A percentile compares a stretch with the other conserved stretches of the same genome.
Conservation (phyloP, 108 stramenopile genomes). For the Skeletonema grethae region DNA sequence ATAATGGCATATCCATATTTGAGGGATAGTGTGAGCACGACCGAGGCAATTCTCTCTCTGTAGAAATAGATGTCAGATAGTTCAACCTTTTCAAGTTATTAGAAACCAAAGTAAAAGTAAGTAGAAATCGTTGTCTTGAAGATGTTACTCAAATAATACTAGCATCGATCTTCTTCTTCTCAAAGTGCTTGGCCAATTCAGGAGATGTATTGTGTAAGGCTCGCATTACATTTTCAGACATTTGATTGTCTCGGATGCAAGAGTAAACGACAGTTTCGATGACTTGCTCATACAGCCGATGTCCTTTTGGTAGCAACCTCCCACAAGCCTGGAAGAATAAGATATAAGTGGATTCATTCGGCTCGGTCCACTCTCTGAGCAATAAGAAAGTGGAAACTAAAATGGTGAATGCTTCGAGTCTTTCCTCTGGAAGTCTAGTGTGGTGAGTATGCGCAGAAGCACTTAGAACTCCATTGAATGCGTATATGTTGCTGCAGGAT, state of each 20-base stretch:
- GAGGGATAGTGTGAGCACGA: neutral
- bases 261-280: conserved; percentile 6
- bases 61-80: no score
- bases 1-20: neutral
- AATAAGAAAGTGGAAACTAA: conserved; percentile 12
- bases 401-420: conserved; percentile 28
- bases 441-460: conserved; percentile 28
- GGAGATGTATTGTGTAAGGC: neutral
- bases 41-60: neutral
- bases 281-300: conserved; percentile 13
- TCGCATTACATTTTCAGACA: neutral
- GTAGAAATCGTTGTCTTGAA: neutral
- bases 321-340: conserved; percentile 19
- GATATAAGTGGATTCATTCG: conserved; percentile 19
- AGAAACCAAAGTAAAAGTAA: neutral
- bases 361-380: conserved; percentile 16
- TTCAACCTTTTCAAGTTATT: neutral
- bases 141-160: neutral
- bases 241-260: conserved; percentile 4
- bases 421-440: conserved; percentile 14
- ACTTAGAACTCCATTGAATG: conserved; percentile 30
- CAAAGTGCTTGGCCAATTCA: neutral
- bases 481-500: neutral
- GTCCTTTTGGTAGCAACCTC: conserved; percentile 16
- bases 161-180: neutral